Percentiles rank a stretch among this genome's conserved stretches.
Conservation (phyloP, 2,329 filamentous ascomycete genomes). For the Alternaria incomplexa region DNA sequence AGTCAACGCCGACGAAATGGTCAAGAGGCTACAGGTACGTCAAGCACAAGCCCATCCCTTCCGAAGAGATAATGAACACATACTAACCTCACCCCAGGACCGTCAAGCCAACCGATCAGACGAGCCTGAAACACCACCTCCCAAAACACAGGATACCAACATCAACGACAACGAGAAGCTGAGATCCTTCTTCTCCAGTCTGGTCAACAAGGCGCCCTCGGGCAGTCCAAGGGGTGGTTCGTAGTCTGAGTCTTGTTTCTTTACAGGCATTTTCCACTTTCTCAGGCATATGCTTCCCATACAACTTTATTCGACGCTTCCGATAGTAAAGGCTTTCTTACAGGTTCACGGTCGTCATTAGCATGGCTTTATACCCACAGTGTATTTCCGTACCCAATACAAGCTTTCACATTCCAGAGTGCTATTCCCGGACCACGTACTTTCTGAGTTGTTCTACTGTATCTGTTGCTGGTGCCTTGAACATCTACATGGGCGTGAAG, state of each 20-base stretch:
- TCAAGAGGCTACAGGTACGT: conserved; percentile 79
- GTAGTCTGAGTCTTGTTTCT: not conserved
- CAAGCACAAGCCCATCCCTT: no score
- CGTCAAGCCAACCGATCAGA: conserved; percentile 44
- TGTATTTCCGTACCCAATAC: conserved; percentile 20
- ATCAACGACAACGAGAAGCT: conserved; percentile 50
- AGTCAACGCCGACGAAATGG: conserved; percentile 91
- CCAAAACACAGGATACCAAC: conserved; percentile 33
- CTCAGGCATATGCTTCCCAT: not conserved
- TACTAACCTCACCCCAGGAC: conserved; percentile 36
- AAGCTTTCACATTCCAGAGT: not conserved
- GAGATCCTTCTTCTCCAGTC: conserved; percentile 48
- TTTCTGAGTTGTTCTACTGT: not conserved
- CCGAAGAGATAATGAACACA: not conserved
- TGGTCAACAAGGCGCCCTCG: conserved; percentile 43
- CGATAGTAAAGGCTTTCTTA: conserved; percentile 1
- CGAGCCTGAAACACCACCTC: conserved; percentile 35
- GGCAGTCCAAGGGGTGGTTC: conserved; percentile 32
- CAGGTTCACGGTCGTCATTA: conserved; percentile 12
- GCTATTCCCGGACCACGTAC: not conserved
- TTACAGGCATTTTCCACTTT: not conserved
- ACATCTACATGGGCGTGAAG: not conserved
- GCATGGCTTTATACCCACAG: conserved; percentile 32
- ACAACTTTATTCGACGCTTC: conserved; percentile 1
- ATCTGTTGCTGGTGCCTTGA: not conserved